Conservation (phyloP, 1,284 basidiomycete genomes). For the Rhodotorula sp. region DNA sequence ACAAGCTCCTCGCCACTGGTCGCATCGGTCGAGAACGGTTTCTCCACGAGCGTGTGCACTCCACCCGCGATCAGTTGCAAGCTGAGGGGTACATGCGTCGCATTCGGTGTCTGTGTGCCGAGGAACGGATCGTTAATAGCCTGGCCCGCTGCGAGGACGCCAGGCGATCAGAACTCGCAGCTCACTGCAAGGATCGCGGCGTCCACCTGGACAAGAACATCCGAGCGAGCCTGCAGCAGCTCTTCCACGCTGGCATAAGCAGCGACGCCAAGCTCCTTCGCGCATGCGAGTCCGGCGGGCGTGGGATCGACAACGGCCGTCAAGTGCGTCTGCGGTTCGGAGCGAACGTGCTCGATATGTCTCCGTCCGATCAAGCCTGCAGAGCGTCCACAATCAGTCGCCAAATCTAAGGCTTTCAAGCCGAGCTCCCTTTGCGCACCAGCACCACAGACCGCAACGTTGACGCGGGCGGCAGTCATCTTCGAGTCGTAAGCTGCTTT, state of each 20-base stretch:
- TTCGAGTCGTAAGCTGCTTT: too few relatives aligned
- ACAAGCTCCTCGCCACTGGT: constrained; percentile 22
- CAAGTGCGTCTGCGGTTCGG: constrained; percentile 23
- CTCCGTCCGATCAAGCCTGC: constrained; percentile 40
- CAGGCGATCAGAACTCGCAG: neutral
- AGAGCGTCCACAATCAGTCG: too few relatives aligned
- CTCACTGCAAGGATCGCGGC: constrained; percentile 35
- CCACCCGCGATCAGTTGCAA: constrained; percentile 30
- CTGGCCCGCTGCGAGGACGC: too few relatives aligned
- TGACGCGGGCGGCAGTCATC: too few relatives aligned
- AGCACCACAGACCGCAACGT: too few relatives aligned
- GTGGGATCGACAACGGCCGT: constrained; percentile 41
- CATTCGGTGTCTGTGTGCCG: constrained; percentile 29
- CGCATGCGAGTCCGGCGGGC: constrained; percentile 17
- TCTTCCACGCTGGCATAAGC: constrained; percentile 26
- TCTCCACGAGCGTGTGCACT: constrained; percentile 40
- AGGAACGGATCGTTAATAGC: too few relatives aligned
- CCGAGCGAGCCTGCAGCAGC: constrained; percentile 19
- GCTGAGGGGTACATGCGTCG: constrained; percentile 37
- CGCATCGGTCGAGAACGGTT: constrained; percentile 35
- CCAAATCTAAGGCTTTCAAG: too few relatives aligned
- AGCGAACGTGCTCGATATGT: constrained; percentile 34
- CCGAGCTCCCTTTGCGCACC: too few relatives aligned
- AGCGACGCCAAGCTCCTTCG: constrained; percentile 13
- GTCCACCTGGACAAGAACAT: constrained; percentile 19